A percentile compares a stretch with the other conserved stretches of the same genome.
Evolutionary conservation across 106 monocot species (phyloP).

Genomic region (Posidonia australis): DNA sequence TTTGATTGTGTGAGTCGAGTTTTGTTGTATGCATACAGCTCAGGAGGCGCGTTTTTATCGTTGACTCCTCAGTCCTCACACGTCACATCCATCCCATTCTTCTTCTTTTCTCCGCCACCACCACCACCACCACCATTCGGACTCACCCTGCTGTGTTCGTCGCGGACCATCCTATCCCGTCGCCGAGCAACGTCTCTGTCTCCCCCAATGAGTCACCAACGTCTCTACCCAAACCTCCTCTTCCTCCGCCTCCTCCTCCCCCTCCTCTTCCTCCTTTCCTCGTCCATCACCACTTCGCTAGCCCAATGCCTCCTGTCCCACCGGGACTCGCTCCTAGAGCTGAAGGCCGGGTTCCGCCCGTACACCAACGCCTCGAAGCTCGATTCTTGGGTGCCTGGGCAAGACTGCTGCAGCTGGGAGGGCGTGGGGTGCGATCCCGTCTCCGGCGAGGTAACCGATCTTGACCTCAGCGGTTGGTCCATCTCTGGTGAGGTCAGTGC

Average conservation of each 20-base stretch:
- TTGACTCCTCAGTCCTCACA: too few species aligned
- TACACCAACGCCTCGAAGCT: conserved; percentile 5
- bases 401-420: conserved; percentile 44
- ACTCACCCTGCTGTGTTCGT: too few species aligned
- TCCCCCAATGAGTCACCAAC: too few species aligned
- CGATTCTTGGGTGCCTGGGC: conserved; percentile 14
- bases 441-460: conserved; percentile 20
- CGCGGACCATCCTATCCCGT: too few species aligned
- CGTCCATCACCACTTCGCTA: neutral
- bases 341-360: neutral
- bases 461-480: conserved; percentile 30
- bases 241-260: neutral
- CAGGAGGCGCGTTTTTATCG: too few species aligned
- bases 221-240: neutral
- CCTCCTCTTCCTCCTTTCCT: neutral
- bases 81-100: too few species aligned
- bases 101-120: too few species aligned
- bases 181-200: too few species aligned
- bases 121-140: too few species aligned
- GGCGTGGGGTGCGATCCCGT: conserved; percentile 34
- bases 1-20: too few species aligned
- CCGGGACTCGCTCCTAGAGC: neutral
- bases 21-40: too few species aligned
- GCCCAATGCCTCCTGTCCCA: neutral
- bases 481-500: conserved; percentile 19